Base-by-base conservation (phyloP, 768 basidiomycete genomes). In the Suillus decipiens region DNA sequence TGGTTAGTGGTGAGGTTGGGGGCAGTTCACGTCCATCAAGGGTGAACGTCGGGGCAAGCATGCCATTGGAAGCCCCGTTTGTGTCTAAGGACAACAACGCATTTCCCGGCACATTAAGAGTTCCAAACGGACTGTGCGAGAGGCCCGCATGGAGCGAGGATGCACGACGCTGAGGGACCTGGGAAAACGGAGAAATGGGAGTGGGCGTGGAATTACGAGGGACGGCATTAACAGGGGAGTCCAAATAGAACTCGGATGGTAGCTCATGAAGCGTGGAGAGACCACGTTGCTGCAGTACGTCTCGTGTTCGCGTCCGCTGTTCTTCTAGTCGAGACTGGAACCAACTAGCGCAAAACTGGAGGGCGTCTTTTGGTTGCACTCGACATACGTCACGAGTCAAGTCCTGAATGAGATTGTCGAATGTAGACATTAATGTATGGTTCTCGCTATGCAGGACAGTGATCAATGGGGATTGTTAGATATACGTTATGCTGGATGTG, bases 341-440 rank as follows among this genome's bases (percentile, higher is more conserved):
- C 95, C 95, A 99, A 70, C 89, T 94, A 54, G 96, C 88, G 70
- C 90, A 93, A 76, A 90, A 95, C 77, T 98, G 96, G 53, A 97
- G 88, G 5, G 89, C 86, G 72, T 99, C 96, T 69, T 86, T 88
- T 24, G 96, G 95, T 74, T 95, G 92, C 5, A 86, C 92, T 67
- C 92, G 89, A 48, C 91, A 83, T 48, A 86, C 86, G 75, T 96
- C 96, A 73, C 93, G 88, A 67, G 92, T 89, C 61, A 98, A 83
- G 73, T 98, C 95, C 61, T 80, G 82, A 66, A 97, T 81, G 66
- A 98, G 90, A 47, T 81, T 78, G 67, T 94, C 89, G 74, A 94
- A 96, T 28, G 92, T 90, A 54, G 93, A 90, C 83, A 84, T 84
- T 72, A 37, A 28, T 59, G 64, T 75, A 54, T 64, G 58, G 41